Evolutionary conservation across 805 yeast species (phyloP).

Genomic region (Yarrowia sp.): DNA sequence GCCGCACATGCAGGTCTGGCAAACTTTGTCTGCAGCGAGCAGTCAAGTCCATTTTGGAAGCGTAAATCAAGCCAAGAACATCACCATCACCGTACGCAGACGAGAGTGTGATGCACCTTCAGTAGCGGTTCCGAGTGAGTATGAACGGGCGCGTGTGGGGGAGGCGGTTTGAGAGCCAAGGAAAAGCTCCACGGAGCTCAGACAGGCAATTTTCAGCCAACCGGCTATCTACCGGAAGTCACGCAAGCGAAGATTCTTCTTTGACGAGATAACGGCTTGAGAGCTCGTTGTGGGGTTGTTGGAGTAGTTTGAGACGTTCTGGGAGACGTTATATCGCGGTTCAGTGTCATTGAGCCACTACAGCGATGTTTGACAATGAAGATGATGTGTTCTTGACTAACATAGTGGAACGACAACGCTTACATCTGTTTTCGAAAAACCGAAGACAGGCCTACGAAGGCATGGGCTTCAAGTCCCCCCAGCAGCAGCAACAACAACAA

Average conservation of each 20-base stretch:
- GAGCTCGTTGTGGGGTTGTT: no score
- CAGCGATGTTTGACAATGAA: no score
- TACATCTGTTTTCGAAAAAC: conserved; percentile 25
- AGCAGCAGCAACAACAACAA: conserved; percentile 29
- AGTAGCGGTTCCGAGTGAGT: conserved; percentile 27
- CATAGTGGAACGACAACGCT: conserved; percentile 25
- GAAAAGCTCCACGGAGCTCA: no score
- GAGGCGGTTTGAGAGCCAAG: no score
- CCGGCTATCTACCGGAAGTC: background rate
- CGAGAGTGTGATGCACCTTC: conserved; percentile 21
- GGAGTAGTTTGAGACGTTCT: background rate
- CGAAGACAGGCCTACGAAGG: conserved; percentile 25
- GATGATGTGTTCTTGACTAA: no score
- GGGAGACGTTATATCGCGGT: no score
- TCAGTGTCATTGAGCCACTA: no score
- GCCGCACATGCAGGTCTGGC: conserved; percentile 25
- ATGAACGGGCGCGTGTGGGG: no score
- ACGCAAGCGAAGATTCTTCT: background rate
- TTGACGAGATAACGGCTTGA: background rate
- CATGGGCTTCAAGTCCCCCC: conserved; percentile 23
- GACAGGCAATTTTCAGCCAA: background rate
- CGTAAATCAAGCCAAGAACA: conserved; percentile 21
- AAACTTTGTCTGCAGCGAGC: conserved; percentile 18
- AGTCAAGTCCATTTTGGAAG: conserved; percentile 3
- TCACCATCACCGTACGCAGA: conserved; percentile 13